Conservation (phyloP, 2,329 filamentous ascomycete genomes). For the Hypoxylon sp. region DNA sequence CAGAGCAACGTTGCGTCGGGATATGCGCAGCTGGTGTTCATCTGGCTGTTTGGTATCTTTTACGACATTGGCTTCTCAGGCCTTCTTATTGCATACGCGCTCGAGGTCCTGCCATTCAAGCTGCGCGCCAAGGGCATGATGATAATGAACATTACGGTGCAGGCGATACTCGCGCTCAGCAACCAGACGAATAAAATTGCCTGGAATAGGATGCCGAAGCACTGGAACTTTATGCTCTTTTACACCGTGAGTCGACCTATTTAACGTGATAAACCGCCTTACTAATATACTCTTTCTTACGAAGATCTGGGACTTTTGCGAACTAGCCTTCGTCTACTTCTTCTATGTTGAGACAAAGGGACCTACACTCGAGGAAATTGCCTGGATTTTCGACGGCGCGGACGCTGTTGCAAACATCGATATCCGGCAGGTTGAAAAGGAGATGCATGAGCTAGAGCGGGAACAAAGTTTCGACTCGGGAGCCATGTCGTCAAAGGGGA, state of each 20-base stretch:
- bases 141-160: constrained; percentile 74
- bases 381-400: constrained; percentile 77
- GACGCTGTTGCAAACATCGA: constrained; percentile 68
- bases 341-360: constrained; percentile 78
- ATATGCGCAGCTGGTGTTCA: constrained; percentile 67
- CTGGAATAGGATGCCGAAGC: constrained; percentile 68
- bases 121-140: constrained; percentile 71
- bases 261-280: not conserved
- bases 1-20: constrained; percentile 61
- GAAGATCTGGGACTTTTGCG: constrained; percentile 68
- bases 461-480: constrained; percentile 52
- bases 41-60: constrained; percentile 70
- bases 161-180: constrained; percentile 71
- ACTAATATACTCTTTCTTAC: constrained; percentile 22
- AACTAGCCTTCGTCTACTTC: constrained; percentile 73
- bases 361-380: constrained; percentile 77
- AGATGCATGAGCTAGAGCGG: constrained; percentile 56
- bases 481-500: constrained; percentile 29
- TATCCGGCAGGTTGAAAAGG: constrained; percentile 68
- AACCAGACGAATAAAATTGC: constrained; percentile 74
- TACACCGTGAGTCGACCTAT: constrained; percentile 63
- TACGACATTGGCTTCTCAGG: constrained; percentile 72
- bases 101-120: constrained; percentile 70
- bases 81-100: constrained; percentile 68
- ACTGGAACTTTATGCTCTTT: constrained; percentile 76